Percentiles rank a stretch among this genome's conserved stretches.
Conservation (phyloP, 495 filamentous ascomycete species). For the Neurospora sublineolata region DNA sequence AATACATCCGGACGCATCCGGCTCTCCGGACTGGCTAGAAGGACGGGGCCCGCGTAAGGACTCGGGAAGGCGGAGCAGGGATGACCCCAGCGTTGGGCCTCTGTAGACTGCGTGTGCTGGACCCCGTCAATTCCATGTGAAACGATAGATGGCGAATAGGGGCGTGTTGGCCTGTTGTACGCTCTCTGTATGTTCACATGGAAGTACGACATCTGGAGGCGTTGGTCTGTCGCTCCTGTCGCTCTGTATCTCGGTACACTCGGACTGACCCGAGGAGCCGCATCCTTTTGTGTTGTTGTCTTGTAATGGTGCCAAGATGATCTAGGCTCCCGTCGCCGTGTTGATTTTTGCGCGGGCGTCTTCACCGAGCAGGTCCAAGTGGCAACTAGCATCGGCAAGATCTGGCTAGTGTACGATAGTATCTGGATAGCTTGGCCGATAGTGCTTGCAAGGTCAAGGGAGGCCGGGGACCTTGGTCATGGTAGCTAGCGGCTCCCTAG, state of each 20-base stretch:
- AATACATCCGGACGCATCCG: neutral
- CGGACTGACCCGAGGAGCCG: neutral
- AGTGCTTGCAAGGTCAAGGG: neutral
- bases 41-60: neutral
- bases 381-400: neutral
- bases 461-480: neutral
- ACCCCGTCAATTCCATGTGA: neutral
- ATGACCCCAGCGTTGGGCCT: neutral
- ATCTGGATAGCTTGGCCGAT: neutral
- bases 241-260: neutral
- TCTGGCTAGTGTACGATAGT: neutral
- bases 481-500: neutral
- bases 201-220: neutral
- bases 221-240: neutral
- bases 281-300: neutral
- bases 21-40: neutral
- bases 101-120: neutral
- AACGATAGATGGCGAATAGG: neutral
- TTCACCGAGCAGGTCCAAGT: neutral
- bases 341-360: neutral
- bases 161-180: neutral
- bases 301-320: neutral
- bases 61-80: neutral
- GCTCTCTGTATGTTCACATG: neutral
- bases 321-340: neutral